These are phyloP conservation scores for Sugiyamaella boreocaroliniensis DNA, from an alignment of 805 yeast species.

Conservation along the genomic window DNA sequence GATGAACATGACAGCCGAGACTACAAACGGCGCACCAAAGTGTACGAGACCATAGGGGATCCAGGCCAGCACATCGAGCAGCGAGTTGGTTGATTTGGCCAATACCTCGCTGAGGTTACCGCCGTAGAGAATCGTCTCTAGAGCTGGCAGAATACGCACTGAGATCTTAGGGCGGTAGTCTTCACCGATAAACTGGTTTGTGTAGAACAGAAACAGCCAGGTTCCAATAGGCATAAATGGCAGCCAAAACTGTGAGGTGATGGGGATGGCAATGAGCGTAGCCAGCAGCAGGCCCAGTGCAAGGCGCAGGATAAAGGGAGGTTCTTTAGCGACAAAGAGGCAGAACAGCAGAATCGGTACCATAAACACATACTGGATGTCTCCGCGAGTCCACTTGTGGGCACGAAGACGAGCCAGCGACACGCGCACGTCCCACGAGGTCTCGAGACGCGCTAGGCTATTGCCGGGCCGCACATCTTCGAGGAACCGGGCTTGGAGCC, in stretches of 20 bases:
- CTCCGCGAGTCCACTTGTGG: slow-evolving; percentile 35
- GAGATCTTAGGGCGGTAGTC: slow-evolving; percentile 79
- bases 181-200: slow-evolving; percentile 66
- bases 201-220: slow-evolving; percentile 79
- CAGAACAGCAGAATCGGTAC: slow-evolving; percentile 46
- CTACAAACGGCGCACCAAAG: slow-evolving; percentile 83
- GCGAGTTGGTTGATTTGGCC: slow-evolving; percentile 59
- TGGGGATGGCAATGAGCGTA: slow-evolving; percentile 54
- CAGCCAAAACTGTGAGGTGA: slow-evolving; percentile 76
- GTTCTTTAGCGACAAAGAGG: slow-evolving; percentile 31
- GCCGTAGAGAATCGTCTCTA: slow-evolving; percentile 88
- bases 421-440: slow-evolving; percentile 29
- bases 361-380: slow-evolving; percentile 45
- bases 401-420: slow-evolving; percentile 28
- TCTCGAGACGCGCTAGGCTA: slow-evolving; percentile 26
- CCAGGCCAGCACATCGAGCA: slow-evolving; percentile 86
- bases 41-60: slow-evolving; percentile 89
- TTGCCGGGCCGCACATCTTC: slow-evolving; percentile 32
- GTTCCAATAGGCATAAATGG: slow-evolving; percentile 76
- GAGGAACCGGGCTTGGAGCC: slow-evolving; percentile 10
- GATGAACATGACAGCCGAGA: slow-evolving; percentile 67
- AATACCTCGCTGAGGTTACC: slow-evolving; percentile 79
- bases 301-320: slow-evolving; percentile 26
- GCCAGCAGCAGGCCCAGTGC: slow-evolving; percentile 39
- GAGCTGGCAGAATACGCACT: slow-evolving; percentile 81